Conservation (phyloP, 192 early-diverging fungal genomes). For the Coemansia erecta region DNA sequence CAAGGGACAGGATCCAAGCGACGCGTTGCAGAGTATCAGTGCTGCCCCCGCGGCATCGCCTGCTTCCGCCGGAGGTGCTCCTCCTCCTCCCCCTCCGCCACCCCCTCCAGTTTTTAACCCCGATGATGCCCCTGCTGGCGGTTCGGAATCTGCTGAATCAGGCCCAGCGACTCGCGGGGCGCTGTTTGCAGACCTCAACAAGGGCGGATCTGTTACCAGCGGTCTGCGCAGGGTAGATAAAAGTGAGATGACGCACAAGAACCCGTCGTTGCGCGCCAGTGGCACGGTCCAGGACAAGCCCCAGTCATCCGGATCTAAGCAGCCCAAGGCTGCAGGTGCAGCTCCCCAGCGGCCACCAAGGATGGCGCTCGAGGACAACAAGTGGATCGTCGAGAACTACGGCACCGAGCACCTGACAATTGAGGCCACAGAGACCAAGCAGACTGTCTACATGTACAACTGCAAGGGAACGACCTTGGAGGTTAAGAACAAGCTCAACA, state of each 20-base stretch:
- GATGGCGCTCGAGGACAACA: conserved; percentile 80
- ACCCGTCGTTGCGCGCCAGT: conserved; percentile 78
- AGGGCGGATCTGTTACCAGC: conserved; percentile 67
- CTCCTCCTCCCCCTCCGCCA: conserved; percentile 60
- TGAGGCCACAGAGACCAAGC: conserved; percentile 77
- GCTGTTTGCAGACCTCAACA: conserved; percentile 86
- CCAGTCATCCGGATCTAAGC: not conserved
- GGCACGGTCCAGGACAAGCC: conserved; percentile 54
- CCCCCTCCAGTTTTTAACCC: conserved; percentile 39
- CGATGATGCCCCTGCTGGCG: conserved; percentile 1
- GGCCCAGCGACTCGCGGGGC: conserved; percentile 39
- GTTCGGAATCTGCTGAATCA: not conserved
- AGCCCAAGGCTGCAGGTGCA: too few species aligned
- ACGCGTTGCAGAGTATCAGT: conserved; percentile 35
- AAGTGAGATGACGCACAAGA: conserved; percentile 98
- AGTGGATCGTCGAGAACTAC: conserved; percentile 95
- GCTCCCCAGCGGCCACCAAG: conserved; percentile 60
- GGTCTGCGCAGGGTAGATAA: conserved; percentile 93
- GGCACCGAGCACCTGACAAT: conserved; percentile 67
- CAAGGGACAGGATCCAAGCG: conserved; percentile 57
- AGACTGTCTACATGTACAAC: conserved; percentile 93
- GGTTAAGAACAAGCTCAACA: conserved; percentile 90
- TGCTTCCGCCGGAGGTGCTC: conserved; percentile 47
- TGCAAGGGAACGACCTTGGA: conserved; percentile 88
- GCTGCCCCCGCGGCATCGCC: conserved; percentile 40